Percentiles rank a stretch among this genome's conserved stretches.
Conservation (phyloP, 202 grass and related monocot genomes). For the Panicum virgatum region DNA sequence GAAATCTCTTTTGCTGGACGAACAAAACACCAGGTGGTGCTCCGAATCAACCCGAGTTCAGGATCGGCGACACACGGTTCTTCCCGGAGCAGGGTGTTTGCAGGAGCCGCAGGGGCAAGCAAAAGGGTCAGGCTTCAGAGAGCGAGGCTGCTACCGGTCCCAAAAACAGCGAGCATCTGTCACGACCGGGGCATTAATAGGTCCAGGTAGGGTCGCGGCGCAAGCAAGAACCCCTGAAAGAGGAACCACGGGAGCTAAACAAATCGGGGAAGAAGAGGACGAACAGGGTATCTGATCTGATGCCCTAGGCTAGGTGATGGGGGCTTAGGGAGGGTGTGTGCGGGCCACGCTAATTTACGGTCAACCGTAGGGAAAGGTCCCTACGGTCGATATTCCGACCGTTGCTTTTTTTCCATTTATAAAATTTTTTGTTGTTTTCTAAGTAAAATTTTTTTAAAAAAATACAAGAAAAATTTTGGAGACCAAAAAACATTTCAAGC, state of each 20-base stretch:
- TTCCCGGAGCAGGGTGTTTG: neutral
- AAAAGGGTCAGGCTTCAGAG: neutral
- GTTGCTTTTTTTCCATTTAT: no score
- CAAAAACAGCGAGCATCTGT: conserved; percentile 6
- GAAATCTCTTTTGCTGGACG: neutral
- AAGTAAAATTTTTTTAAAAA: no score
- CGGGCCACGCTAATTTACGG: no score
- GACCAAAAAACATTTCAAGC: no score
- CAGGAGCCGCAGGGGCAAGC: neutral
- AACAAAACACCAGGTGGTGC: neutral
- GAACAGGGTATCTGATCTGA: no score
- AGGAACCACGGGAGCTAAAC: neutral
- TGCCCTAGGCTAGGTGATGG: no score
- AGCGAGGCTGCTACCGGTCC: neutral
- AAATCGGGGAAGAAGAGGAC: conserved; percentile 4
- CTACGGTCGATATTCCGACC: no score
- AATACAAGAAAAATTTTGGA: no score
- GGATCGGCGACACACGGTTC: neutral
- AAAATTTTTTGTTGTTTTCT: no score
- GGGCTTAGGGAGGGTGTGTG: no score
- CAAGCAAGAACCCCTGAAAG: conserved; percentile 39
- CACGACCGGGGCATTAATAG: conserved; percentile 29
- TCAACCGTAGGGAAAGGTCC: no score
- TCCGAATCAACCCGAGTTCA: neutral
- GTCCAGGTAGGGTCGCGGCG: neutral